Percentiles rank a stretch among this genome's conserved stretches.
phyloP scores from a whole-genome alignment of 148 eudicot genomes.

The Cornus florida region DNA sequence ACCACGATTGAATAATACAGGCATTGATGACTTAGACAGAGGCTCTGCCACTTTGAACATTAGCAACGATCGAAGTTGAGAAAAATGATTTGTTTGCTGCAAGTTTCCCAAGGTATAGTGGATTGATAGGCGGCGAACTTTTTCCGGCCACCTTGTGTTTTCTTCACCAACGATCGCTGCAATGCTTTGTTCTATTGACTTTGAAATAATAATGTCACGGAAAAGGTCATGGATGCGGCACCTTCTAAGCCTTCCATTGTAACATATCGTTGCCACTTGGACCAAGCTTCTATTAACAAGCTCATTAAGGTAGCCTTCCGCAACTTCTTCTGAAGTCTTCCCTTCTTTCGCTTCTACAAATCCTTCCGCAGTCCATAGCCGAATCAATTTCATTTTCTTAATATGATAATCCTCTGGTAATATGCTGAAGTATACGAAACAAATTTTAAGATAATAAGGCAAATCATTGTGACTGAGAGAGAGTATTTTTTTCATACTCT shows the following conservation, averaged over 20 bases:
- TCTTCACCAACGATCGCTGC: background rate
- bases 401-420: slow-evolving; percentile 9
- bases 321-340: background rate
- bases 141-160: background rate
- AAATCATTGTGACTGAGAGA: background rate
- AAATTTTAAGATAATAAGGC: slow-evolving; percentile 7
- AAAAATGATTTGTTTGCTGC: background rate
- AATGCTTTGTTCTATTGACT: background rate
- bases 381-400: background rate
- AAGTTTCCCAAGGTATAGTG: background rate
- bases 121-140: background rate
- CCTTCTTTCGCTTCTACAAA: background rate
- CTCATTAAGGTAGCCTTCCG: background rate
- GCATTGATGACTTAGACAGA: background rate
- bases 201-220: background rate
- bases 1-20: background rate
- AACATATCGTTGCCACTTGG: background rate
- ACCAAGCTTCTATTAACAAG: background rate
- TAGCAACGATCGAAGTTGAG: background rate
- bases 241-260: background rate
- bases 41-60: background rate
- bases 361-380: slow-evolving; percentile 14
- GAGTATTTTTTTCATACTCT: background rate
- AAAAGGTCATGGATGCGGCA: background rate
- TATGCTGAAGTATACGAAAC: slow-evolving; percentile 9